phyloP scores from a whole-genome alignment of 371 early-diverging fungal species.

The Choanephora cucurbitarum region DNA sequence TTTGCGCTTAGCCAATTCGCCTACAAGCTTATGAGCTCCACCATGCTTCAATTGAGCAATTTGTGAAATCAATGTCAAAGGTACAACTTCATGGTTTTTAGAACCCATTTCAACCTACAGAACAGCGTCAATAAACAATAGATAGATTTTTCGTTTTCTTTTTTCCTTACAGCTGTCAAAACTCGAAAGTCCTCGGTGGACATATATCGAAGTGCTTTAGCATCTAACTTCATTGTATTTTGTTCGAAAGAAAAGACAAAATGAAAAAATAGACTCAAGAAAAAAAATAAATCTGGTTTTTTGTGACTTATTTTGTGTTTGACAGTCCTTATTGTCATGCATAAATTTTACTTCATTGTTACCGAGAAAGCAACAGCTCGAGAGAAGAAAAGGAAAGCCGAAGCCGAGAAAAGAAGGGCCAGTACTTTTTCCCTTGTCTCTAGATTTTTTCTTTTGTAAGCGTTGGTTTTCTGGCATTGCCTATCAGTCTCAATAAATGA shows the following conservation, averaged over 20 bases:
- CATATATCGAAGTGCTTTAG: slow-evolving; percentile 93
- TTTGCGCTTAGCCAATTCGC: slow-evolving; percentile 85
- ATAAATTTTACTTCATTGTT: too few relatives aligned
- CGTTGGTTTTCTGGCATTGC: too few relatives aligned
- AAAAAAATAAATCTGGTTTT: not conserved
- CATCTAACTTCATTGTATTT: slow-evolving; percentile 88
- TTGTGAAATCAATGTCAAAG: slow-evolving; percentile 83
- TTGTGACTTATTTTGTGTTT: too few relatives aligned
- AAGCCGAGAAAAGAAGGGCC: too few relatives aligned
- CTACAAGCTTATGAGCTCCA: slow-evolving; percentile 81
- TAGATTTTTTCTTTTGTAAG: too few relatives aligned
- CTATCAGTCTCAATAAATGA: too few relatives aligned
- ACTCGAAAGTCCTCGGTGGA: slow-evolving; percentile 93
- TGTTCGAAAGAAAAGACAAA: not conserved
- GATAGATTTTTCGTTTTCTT: not conserved
- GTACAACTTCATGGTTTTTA: slow-evolving; percentile 97
- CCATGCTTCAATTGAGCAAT: slow-evolving; percentile 89
- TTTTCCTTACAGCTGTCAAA: slow-evolving; percentile 80
- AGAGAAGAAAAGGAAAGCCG: too few relatives aligned
- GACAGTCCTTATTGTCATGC: too few relatives aligned
- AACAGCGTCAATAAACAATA: too few relatives aligned
- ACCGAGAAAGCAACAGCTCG: too few relatives aligned
- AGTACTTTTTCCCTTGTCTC: too few relatives aligned
- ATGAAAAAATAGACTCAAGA: not conserved
- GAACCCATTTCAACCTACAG: slow-evolving; percentile 96